phyloP scores from a whole-genome alignment of 371 early-diverging fungal species.

The Mucor racemosus region DNA sequence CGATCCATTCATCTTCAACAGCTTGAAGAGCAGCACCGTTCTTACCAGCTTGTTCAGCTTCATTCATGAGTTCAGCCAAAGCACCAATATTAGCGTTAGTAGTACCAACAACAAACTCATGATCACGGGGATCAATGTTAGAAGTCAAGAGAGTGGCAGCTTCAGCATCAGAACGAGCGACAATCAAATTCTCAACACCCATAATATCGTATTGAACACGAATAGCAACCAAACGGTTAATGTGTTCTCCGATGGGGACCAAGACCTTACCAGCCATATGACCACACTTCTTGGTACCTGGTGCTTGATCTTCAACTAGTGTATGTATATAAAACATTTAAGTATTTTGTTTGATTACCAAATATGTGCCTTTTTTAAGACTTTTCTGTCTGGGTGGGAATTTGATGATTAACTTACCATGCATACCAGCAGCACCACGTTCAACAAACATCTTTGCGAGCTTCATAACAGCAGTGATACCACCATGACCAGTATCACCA shows the following conservation, averaged over 20 bases:
- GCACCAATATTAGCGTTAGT: slow-evolving; percentile 80
- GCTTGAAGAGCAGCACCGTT: slow-evolving; percentile 78
- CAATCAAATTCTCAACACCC: slow-evolving; percentile 94
- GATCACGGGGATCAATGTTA: slow-evolving; percentile 96
- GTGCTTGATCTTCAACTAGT: slow-evolving; percentile 90
- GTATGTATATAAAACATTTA: not conserved
- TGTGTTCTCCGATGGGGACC: slow-evolving; percentile 96
- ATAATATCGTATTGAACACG: slow-evolving; percentile 98
- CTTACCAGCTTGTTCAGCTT: slow-evolving; percentile 79
- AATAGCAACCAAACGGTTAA: slow-evolving; percentile 94
- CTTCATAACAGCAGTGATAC: slow-evolving; percentile 92
- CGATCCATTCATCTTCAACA: slow-evolving; percentile 90
- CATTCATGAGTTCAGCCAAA: slow-evolving; percentile 78
- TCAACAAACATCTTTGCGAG: slow-evolving; percentile 94
- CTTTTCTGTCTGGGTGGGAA: not conserved
- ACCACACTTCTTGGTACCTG: slow-evolving; percentile 98
- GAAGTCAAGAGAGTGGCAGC: slow-evolving; percentile 95
- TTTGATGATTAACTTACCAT: slow-evolving; percentile 44
- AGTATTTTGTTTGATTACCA: not conserved
- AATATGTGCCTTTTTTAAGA: not conserved
- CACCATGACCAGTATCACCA: slow-evolving; percentile 97
- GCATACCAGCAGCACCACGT: slow-evolving; percentile 91
- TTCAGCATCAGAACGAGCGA: slow-evolving; percentile 97
- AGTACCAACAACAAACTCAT: slow-evolving; percentile 93
- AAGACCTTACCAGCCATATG: slow-evolving; percentile 99